Evolutionary conservation across 2,329 filamentous ascomycete genomes (phyloP), one percentile per base, ranked within the genome.

Genomic region (Fusarium begoniae): DNA sequence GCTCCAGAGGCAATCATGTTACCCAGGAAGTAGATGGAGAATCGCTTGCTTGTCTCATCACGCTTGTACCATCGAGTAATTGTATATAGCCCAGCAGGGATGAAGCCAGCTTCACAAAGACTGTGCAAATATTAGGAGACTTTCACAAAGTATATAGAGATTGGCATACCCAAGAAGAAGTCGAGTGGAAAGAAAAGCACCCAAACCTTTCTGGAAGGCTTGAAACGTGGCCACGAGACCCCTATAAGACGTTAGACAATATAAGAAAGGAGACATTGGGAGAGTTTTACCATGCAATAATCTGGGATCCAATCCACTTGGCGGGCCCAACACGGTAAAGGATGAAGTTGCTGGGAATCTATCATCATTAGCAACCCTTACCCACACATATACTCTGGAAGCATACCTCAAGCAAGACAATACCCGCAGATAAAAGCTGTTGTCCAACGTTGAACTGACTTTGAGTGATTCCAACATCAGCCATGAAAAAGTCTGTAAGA

Each of bases 361-460:
- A 14, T 0, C 12, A 13, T 17, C 0, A 24, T 74, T n/a, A 75
- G 61, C 14, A 20, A 40, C 8, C 11, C 11, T 6, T 1, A 20
- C 14, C 20, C 17, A 24, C 12, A 10, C 11, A 20, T 5, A 5
- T 24, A n/a, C 14, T n/a, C 20, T 12, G 4, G 20, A 40, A 28
- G 32, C 57, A 41, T 41, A 80, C 79, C 59, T 85, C 80, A 18
- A 82, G 78, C 8, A 87, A 74, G 7, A 87, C 85, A 43, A 87
- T 87, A 8, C 85, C 85, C 1, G 83, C 79, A 1, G 85, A 86
- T 3, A 87, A 75, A 37, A 87, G 78, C 69, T 86, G 84, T 20
- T 85, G 82, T 11, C 86, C 86, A 35, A 86, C 79, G 30, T 87
- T 87, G 74, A 86, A 83, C 63, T 87, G 84, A 63, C 86, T 83